Evolutionary conservation across 148 eudicot genomes (phyloP).

Genomic region (Rhododendron ovatum): DNA sequence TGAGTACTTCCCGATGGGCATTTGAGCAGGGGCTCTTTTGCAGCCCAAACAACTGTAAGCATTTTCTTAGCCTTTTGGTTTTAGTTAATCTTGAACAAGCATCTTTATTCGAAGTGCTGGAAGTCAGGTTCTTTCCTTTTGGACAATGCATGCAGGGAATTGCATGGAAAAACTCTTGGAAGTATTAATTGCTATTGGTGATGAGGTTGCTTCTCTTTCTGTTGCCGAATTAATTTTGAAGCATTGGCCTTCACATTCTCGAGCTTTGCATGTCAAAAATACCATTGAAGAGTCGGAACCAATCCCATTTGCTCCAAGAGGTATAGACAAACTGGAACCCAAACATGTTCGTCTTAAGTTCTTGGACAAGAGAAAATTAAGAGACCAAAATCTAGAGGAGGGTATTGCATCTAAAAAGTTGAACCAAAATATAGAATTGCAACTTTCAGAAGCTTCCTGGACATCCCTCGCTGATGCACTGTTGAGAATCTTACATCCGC

Average conservation of each 20-base stretch:
- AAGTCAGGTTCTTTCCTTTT: background rate
- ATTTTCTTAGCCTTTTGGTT: background rate
- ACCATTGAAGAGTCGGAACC: constrained; percentile 83
- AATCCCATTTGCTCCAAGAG: constrained; percentile 84
- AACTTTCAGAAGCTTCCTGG: constrained; percentile 74
- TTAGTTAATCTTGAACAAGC: background rate
- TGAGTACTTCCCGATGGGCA: constrained; percentile 96
- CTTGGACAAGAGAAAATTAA: constrained; percentile 64
- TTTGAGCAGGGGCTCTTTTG: constrained; percentile 96
- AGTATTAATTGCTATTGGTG: constrained; percentile 94
- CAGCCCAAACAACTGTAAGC: constrained; percentile 97
- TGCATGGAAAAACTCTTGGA: constrained; percentile 99
- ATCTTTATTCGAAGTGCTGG: background rate
- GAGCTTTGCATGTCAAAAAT: constrained; percentile 80
- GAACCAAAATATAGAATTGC: constrained; percentile 50
- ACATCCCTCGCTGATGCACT: constrained; percentile 52
- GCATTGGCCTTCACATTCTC: constrained; percentile 97
- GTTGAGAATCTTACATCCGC: constrained; percentile 42
- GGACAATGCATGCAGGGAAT: constrained; percentile 63
- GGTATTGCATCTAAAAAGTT: constrained; percentile 45
- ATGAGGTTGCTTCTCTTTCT: constrained; percentile 90
- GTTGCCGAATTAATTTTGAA: constrained; percentile 80
- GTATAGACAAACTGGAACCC: constrained; percentile 92
- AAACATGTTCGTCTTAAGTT: constrained; percentile 80
- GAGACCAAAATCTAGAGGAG: constrained; percentile 31